Base-by-base conservation (phyloP, 306 rosid genomes). In the Ormosia emarginata region DNA sequence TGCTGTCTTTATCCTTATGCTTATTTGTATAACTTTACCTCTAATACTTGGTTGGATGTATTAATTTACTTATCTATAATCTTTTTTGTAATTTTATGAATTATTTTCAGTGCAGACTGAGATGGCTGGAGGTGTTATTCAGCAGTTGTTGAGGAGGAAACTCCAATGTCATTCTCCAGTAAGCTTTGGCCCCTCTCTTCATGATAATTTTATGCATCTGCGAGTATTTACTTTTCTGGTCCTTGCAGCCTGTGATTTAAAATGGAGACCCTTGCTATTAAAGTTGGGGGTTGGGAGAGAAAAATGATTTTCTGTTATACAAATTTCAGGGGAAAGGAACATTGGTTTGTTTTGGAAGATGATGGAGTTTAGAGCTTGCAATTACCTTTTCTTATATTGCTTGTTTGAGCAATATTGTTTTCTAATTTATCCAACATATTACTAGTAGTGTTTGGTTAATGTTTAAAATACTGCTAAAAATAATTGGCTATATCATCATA, bases 91-190 rank as follows among this genome's bases (percentile, higher is more conserved):
- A 24, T 18, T 43, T 44, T 47, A 12, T 75, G 79, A 59, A 74
- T 63, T 56, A 70, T 84, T 66, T 43, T 37, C 82, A 90, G 93
- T 82, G 34, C 80, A 56, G 77, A 80, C 85, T 64, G 86, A 75
- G 78, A 94, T 94, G 98, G 97, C 97, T 90, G 94, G 97, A 87
- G 91, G 92, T 87, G 89, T 88, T 76, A 80, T 94, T 85, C 90
- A 79, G 79, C 93, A 87, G 77, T 80, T 92, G 61, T 83, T 94
- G 85, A 90, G 92, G 86, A 89, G 94, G 85, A 92, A 91, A 79
- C 87, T 94, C 86, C 85, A 68, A 49, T 88, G 91, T 75, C 92
- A 81, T 40, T 79, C 86, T 71, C 71, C 85, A 52, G 98, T 94
- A 87, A 88, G 92, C 78, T 65, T 52, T 81, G 14, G 57, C 52